phyloP scores from a whole-genome alignment of 345 rosid species.

The Boechera retrofracta region DNA sequence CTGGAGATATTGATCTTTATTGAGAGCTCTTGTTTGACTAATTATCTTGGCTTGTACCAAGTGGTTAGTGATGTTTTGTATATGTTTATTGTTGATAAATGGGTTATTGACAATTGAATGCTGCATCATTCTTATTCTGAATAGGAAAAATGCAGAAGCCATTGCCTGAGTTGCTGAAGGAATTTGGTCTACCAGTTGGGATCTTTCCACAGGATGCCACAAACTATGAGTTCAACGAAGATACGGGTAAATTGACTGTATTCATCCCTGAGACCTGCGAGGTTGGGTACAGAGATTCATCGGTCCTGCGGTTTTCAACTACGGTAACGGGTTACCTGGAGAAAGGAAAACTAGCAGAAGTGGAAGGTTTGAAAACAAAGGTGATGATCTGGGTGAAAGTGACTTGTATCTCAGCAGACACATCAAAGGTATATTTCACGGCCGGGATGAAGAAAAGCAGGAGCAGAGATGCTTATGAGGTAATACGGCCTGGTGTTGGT shows the following conservation, averaged over 20 bases:
- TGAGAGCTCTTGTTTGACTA: background rate
- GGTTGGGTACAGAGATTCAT: slow-evolving; percentile 89
- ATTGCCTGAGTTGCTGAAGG: slow-evolving; percentile 81
- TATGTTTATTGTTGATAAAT: background rate
- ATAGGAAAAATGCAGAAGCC: slow-evolving; percentile 98
- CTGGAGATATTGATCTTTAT: background rate
- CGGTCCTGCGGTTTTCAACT: slow-evolving; percentile 74
- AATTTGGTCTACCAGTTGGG: slow-evolving; percentile 78
- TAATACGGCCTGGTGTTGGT: slow-evolving; percentile 66
- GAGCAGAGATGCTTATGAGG: slow-evolving; percentile 81
- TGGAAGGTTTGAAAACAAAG: slow-evolving; percentile 94
- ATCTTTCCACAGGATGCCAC: slow-evolving; percentile 96
- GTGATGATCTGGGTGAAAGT: slow-evolving; percentile 92
- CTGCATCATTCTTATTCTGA: slow-evolving; percentile 1
- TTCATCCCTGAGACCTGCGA: slow-evolving; percentile 80
- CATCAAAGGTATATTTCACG: slow-evolving; percentile 76
- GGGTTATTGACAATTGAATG: background rate
- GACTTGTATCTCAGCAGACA: slow-evolving; percentile 64
- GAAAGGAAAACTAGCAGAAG: slow-evolving; percentile 82
- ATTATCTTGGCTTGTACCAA: background rate
- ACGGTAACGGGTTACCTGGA: slow-evolving; percentile 71
- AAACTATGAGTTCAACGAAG: slow-evolving; percentile 92
- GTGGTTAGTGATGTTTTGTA: background rate
- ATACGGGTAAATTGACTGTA: slow-evolving; percentile 70
- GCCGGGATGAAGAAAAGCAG: slow-evolving; percentile 84